Base-by-base conservation (phyloP, 2,329 filamentous ascomycete genomes). In the Harringtonia lauricola region DNA sequence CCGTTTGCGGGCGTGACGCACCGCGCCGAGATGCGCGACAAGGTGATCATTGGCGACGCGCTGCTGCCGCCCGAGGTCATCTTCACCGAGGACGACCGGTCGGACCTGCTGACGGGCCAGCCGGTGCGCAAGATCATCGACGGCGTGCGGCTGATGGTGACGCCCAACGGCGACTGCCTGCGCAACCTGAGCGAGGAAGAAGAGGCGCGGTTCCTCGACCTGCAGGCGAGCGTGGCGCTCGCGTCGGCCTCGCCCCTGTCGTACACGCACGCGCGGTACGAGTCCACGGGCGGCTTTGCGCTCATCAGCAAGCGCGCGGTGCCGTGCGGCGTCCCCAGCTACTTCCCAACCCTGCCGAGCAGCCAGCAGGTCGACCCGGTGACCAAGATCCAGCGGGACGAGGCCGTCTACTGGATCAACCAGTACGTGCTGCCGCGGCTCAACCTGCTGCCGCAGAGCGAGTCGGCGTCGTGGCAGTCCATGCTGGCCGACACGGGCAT, bases 81-180 rank as follows among this genome's bases (percentile, higher is more conserved):
- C 21, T 66, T 76, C 31, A 67, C 62, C 1, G 65, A 70, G 36
- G 68, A 76, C 37, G 78, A 83, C 48, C 69, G 78, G 26, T 63
- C 67, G 14, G 59, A 65, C 3, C 65, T 82, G 8, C 64, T 70
- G n/a, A 64, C 68, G 2, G 78, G 77, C 39, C 67, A 70, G 47
- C 65, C 76, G 12, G 74, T 83, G 9, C 73, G 71, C 47, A 82
- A 81, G 57, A 61, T 79, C 33, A 66, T 78, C 2, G 79, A 83
- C 48, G 79, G 77, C 44, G 71, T 74, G 57, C 72, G 81, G 22
- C 78, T 84, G 49, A 71, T 89, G 51, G 76, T 89, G 42, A 88
- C 84, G 0, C 82, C 84, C 0, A 79, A 83, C 48, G 84, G 85
- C 12, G 80, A 86, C 49, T 85, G 83, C 56, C 68, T 90, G n/a